These are phyloP conservation scores for Aspergillus floridensis DNA, from an alignment of 2,329 filamentous ascomycete genomes.

Conservation along the genomic window DNA sequence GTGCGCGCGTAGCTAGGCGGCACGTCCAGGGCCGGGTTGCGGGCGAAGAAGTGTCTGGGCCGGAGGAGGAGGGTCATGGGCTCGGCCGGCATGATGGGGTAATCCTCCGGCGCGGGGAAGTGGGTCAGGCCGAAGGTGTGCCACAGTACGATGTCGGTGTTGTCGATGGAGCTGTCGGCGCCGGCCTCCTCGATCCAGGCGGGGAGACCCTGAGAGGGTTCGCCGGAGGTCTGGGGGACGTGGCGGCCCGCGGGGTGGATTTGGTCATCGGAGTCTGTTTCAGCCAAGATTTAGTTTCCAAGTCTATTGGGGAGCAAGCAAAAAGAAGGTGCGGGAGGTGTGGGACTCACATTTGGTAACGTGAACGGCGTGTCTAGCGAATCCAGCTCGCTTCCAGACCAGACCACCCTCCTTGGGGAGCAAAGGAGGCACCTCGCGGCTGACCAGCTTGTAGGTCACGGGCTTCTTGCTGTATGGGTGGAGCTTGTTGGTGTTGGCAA, in stretches of 20 bases:
- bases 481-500: constrained; percentile 77
- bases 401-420: constrained; percentile 77
- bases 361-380: constrained; percentile 81
- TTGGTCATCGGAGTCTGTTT: constrained; percentile 70
- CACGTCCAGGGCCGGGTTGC: constrained; percentile 78
- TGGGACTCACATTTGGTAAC: constrained; percentile 75
- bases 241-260: constrained; percentile 83
- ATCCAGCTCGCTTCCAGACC: constrained; percentile 87
- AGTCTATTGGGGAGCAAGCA: neutral
- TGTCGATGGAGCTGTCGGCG: constrained; percentile 65
- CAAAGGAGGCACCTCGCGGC: constrained; percentile 73
- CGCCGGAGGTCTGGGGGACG: constrained; percentile 81
- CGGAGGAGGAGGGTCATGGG: constrained; percentile 77
- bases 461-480: constrained; percentile 85
- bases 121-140: constrained; percentile 91
- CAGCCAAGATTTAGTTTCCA: constrained; percentile 14
- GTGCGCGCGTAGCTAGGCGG: constrained; percentile 71
- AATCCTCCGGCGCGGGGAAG: constrained; percentile 86
- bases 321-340: neutral
- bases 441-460: constrained; percentile 83
- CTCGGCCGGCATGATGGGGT: constrained; percentile 86
- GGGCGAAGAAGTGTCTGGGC: constrained; percentile 77
- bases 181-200: constrained; percentile 69
- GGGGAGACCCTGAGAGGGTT: constrained; percentile 69
- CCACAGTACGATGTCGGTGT: constrained; percentile 87